A percentile compares a stretch with the other conserved stretches of the same genome.
phyloP scores from a whole-genome alignment of 495 filamentous ascomycete genomes.

The Penicillium paradoxum region DNA sequence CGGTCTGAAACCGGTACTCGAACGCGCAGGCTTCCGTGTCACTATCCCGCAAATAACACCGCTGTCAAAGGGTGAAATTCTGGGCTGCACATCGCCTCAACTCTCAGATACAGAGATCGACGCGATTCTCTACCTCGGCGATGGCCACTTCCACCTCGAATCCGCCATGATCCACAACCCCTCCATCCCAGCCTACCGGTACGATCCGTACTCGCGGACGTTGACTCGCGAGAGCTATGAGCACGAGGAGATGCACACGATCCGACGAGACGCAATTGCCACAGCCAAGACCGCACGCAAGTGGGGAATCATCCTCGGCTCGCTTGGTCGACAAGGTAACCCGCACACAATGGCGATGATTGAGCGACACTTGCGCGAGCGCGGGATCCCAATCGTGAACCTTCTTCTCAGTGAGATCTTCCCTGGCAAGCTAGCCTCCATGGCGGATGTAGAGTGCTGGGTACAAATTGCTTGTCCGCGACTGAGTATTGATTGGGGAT shows the following conservation, averaged over 20 bases:
- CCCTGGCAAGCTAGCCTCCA: constrained; percentile 86
- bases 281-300: constrained; percentile 69
- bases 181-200: constrained; percentile 81
- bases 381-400: constrained; percentile 73
- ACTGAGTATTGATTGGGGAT: constrained; percentile 97
- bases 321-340: constrained; percentile 90
- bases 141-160: constrained; percentile 96
- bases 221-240: constrained; percentile 86
- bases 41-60: constrained; percentile 91
- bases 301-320: constrained; percentile 93
- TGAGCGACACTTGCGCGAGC: constrained; percentile 62
- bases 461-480: constrained; percentile 95
- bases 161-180: constrained; percentile 99
- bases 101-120: constrained; percentile 59
- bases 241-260: constrained; percentile 79
- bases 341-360: constrained; percentile 86
- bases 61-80: constrained; percentile 85
- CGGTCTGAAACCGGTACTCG: constrained; percentile 65
- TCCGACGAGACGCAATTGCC: constrained; percentile 72
- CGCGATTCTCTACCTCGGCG: constrained; percentile 85
- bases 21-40: constrained; percentile 74
- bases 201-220: constrained; percentile 91
- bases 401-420: constrained; percentile 90
- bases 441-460: constrained; percentile 93
- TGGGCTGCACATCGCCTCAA: constrained; percentile 89